Conservation (phyloP, 768 basidiomycete genomes). For the Clavaria fumosa region DNA sequence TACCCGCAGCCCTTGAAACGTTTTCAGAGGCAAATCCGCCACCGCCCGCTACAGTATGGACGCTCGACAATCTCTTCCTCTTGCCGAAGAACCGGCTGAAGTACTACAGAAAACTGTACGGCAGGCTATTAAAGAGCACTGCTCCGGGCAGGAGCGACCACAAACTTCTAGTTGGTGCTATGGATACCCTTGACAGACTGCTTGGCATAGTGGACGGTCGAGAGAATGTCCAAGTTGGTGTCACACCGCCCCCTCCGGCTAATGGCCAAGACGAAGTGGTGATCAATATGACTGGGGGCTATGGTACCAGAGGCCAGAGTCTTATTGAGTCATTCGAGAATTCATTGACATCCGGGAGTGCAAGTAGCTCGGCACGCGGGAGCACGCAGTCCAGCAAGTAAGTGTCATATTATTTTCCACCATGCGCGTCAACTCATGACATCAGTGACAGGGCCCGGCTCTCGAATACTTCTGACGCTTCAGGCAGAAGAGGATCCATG, state of each 20-base stretch:
- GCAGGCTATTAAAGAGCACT: conserved; percentile 72
- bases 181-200: conserved; percentile 68
- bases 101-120: conserved; percentile 88
- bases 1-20: conserved; percentile 46
- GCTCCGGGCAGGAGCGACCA: conserved; percentile 80
- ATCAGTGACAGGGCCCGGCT: conserved; percentile 30
- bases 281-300: conserved; percentile 33
- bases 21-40: conserved; percentile 50
- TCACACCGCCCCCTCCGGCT: conserved; percentile 10
- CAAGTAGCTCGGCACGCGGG: conserved; percentile 34
- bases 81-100: conserved; percentile 72
- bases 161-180: conserved; percentile 58
- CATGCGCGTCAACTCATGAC: not conserved
- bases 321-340: conserved; percentile 17
- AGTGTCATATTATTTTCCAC: conserved; percentile 12
- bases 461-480: conserved; percentile 45
- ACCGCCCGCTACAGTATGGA: conserved; percentile 42
- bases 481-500: conserved; percentile 36
- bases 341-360: conserved; percentile 33
- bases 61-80: conserved; percentile 75
- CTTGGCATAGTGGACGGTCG: conserved; percentile 50
- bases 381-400: conserved; percentile 44
- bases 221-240: conserved; percentile 36
- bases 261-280: conserved; percentile 48
- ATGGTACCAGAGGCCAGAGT: conserved; percentile 15